These are phyloP conservation scores for Chlamydomonas sp. DNA, from an alignment of 139 green algal species.

Conservation along the genomic window DNA sequence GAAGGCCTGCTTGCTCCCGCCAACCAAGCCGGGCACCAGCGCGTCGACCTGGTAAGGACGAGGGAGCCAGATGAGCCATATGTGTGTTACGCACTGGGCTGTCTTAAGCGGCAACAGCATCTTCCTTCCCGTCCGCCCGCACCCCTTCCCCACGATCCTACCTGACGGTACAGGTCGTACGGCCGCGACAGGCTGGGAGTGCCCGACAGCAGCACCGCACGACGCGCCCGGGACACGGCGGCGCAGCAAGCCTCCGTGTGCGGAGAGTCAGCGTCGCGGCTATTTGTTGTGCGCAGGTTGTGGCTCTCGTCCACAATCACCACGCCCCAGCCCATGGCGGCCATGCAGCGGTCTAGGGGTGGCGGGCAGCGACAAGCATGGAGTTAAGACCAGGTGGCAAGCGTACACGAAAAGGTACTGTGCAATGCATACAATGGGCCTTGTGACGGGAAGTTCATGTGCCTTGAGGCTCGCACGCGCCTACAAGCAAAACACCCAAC, in stretches of 20 bases:
- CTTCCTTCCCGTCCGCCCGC: background rate
- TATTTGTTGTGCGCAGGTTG: conserved; percentile 79
- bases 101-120: background rate
- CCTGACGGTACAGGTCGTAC: conserved; percentile 89
- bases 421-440: too few species aligned
- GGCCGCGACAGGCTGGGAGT: conserved; percentile 89
- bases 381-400: background rate
- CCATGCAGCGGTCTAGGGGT: conserved; percentile 74
- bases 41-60: conserved; percentile 72
- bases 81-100: conserved; percentile 29
- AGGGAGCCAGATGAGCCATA: background rate
- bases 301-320: conserved; percentile 90
- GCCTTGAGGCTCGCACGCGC: background rate
- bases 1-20: conserved; percentile 80
- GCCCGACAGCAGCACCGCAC: conserved; percentile 85
- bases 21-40: conserved; percentile 83
- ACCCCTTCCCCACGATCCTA: conserved; percentile 3
- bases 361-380: background rate
- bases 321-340: conserved; percentile 75
- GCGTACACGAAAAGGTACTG: background rate
- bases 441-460: background rate
- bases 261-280: conserved; percentile 59
- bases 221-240: conserved; percentile 50
- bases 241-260: conserved; percentile 77
- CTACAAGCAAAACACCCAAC: background rate